Percentiles rank a stretch among this genome's conserved stretches.
Conservation (phyloP, 2,329 filamentous ascomycete species). For the Neurospora sp. region DNA sequence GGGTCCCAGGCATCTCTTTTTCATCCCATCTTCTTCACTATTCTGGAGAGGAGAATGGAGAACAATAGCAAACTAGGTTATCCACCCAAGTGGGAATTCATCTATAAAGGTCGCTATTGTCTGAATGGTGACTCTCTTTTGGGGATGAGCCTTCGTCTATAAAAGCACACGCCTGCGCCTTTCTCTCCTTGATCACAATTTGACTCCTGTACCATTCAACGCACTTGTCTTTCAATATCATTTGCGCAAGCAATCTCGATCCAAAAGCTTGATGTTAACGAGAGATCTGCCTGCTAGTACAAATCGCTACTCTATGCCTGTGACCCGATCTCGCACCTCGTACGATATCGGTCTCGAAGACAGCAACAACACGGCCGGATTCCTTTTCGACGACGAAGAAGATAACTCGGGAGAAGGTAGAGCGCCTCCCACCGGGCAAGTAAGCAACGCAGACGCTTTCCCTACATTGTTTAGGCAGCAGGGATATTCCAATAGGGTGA, state of each 20-base stretch:
- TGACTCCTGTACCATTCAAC: neutral
- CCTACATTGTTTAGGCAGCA: conserved; percentile 68
- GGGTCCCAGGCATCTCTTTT: neutral
- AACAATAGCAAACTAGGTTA: neutral
- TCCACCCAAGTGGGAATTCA: neutral
- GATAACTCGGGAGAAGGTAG: conserved; percentile 47
- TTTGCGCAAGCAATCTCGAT: neutral
- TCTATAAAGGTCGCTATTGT: neutral
- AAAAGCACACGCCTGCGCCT: neutral
- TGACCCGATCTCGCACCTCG: conserved; percentile 59
- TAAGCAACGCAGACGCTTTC: conserved; percentile 65
- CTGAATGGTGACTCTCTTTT: neutral
- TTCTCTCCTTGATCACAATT: neutral
- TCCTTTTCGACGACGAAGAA: conserved; percentile 77
- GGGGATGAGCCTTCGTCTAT: neutral
- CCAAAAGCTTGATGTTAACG: conserved; percentile 5
- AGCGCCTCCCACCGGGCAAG: conserved; percentile 57
- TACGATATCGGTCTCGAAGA: conserved; percentile 65
- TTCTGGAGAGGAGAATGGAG: neutral
- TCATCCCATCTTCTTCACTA: neutral
- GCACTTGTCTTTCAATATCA: neutral
- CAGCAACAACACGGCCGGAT: conserved; percentile 78
- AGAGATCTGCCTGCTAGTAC: conserved; percentile 39
- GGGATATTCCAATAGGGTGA: conserved; percentile 35
- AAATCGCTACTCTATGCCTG: conserved; percentile 91